phyloP scores from a whole-genome alignment of 176 grass and related monocot genomes.

The Pontederia crassipes region DNA sequence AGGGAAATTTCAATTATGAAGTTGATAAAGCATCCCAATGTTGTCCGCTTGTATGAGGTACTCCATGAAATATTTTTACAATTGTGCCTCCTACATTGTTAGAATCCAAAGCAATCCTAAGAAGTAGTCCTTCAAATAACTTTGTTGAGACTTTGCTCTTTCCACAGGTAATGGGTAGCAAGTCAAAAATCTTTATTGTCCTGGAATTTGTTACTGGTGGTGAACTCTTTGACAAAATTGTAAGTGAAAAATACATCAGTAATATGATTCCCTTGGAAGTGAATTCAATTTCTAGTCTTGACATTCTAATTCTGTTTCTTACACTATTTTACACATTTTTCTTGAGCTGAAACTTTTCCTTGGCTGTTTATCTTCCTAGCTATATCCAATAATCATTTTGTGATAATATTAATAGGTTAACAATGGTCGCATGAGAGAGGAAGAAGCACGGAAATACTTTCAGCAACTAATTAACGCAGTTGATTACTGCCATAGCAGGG shows the following conservation, averaged over 20 bases:
- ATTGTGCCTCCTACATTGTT: constrained; percentile 8
- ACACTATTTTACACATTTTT: too few relatives aligned
- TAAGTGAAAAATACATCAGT: constrained; percentile 29
- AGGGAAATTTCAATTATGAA: constrained; percentile 93
- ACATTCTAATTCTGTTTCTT: too few relatives aligned
- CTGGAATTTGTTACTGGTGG: constrained; percentile 84
- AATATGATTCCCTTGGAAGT: background rate
- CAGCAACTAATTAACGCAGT: constrained; percentile 83
- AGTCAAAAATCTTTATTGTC: constrained; percentile 89
- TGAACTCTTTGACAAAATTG: constrained; percentile 95
- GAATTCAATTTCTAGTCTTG: too few relatives aligned
- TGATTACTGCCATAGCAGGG: constrained; percentile 91
- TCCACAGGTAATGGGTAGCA: constrained; percentile 85
- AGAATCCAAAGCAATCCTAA: background rate
- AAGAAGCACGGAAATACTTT: constrained; percentile 81
- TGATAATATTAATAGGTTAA: constrained; percentile 42
- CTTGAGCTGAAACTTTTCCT: too few relatives aligned
- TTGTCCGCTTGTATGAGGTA: constrained; percentile 78
- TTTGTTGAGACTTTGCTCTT: too few relatives aligned
- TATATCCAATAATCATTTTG: too few relatives aligned
- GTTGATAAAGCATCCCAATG: constrained; percentile 82
- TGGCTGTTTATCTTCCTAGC: too few relatives aligned
- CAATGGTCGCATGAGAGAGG: constrained; percentile 73
- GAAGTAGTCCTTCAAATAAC: too few relatives aligned
- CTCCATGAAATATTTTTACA: constrained; percentile 11